Percentiles rank a stretch among this genome's conserved stretches.
These are phyloP conservation scores for Talaromyces adpressus DNA, from an alignment of 495 filamentous ascomycete genomes.

Conservation along the genomic window DNA sequence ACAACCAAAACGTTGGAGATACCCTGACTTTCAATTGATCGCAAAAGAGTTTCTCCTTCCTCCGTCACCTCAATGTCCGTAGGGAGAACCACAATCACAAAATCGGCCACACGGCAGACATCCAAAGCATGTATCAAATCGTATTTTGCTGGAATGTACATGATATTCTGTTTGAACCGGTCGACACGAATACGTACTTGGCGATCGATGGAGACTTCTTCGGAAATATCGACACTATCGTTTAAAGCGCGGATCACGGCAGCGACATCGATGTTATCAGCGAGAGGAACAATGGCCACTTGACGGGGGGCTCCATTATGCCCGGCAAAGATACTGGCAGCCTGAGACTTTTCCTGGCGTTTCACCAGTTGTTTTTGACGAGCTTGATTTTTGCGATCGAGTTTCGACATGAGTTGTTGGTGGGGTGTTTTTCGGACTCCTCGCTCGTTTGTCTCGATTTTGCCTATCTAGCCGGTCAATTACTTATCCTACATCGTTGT, in stretches of 20 bases:
- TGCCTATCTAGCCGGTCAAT: constrained; percentile 36
- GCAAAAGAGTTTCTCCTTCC: constrained; percentile 71
- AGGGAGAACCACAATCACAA: constrained; percentile 76
- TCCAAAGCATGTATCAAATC: constrained; percentile 73
- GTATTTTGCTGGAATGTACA: constrained; percentile 67
- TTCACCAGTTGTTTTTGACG: constrained; percentile 79
- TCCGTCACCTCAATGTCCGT: constrained; percentile 75
- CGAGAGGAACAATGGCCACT: constrained; percentile 85
- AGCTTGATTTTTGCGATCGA: constrained; percentile 88
- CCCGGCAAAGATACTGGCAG: constrained; percentile 73
- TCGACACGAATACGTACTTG: constrained; percentile 64
- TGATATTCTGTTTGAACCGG: constrained; percentile 84
- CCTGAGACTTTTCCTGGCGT: constrained; percentile 67
- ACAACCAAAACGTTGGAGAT: constrained; percentile 77
- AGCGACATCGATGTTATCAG: constrained; percentile 57
- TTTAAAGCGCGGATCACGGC: constrained; percentile 65
- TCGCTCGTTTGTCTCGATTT: constrained; percentile 50
- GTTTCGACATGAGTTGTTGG: constrained; percentile 94
- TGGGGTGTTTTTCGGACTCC: constrained; percentile 78
- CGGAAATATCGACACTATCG: constrained; percentile 67
- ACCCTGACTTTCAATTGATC: constrained; percentile 86
- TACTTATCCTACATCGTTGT: not conserved
- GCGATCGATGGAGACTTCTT: constrained; percentile 53
- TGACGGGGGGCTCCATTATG: constrained; percentile 81
- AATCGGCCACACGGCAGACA: constrained; percentile 83